Evolutionary conservation across 345 rosid genomes (phyloP), one percentile per base, ranked within the genome.

Genomic region (Alliaria petiolata): DNA sequence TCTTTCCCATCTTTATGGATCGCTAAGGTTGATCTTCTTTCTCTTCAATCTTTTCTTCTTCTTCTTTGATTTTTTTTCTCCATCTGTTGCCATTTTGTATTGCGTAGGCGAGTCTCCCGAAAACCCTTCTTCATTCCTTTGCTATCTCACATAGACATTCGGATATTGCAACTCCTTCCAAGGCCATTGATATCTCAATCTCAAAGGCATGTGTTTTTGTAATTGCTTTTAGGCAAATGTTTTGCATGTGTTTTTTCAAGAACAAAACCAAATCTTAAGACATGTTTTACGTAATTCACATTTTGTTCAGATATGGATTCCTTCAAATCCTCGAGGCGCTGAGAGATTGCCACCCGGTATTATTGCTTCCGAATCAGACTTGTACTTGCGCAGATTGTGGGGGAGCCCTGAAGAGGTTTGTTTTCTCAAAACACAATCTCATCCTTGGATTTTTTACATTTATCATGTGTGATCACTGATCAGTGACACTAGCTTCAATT

Each of bases 321-420:
- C 90, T 51, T 85, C 91, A 79, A 91, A 91, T 83, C 98, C 98
- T 44, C 87, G 79, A 67, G 97, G 98, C 40, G 89, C 95, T 5
- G 98, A 91, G 85, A 76, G 77, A 77, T 82, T 93, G 50, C 98
- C 97, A 51, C 90, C 92, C 2, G 92, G 90, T 66, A 91, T 93
- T 71, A 70, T 93, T 51, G 90, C 79, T 64, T 38, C 96, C 17
- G 89, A 91, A 80, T 77, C 97, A 30, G 97, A 93, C 79, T 79
- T 91, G n/a, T 86, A 85, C 76, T 72, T 85, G 77, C 91, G 87
- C 63, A 84, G 90, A 79, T 82, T 93, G 62, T 93, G 92, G 96
- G 98, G 97, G 57, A 90, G 84, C 13, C 98, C 98, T 33, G 70
- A 76, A 79, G 91, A 93, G 91, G 98, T 93, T 83, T 65, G 81